Conservation (phyloP, 2,329 filamentous ascomycete species). For the Clonostachys solani region DNA sequence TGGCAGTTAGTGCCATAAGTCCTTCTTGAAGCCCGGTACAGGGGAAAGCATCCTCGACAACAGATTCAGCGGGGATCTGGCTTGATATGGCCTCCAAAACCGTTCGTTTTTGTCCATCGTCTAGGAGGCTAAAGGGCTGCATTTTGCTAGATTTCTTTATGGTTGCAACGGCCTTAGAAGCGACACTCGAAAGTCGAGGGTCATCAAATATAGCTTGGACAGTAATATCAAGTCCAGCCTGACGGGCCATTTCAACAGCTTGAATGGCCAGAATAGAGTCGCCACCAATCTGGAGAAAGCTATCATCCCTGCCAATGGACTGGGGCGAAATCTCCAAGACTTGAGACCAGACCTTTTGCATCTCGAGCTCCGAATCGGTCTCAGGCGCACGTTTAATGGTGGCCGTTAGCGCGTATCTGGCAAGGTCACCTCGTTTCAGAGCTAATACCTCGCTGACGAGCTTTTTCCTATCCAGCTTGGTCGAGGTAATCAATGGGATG, state of each 20-base stretch:
- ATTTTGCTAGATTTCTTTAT: no score
- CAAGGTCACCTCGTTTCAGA: slow-evolving; percentile 5
- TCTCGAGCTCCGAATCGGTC: slow-evolving; percentile 13
- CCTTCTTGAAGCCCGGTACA: slow-evolving; percentile 28
- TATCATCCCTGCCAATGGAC: slow-evolving; percentile 3
- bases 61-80: slow-evolving; percentile 2
- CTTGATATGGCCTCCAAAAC: no score
- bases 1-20: slow-evolving; percentile 22
- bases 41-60: slow-evolving; percentile 39
- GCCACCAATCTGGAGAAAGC: slow-evolving; percentile 7
- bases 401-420: slow-evolving; percentile 14
- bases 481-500: slow-evolving; percentile 31
- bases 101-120: not conserved
- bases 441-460: not conserved
- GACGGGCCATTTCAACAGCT: not conserved
- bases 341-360: slow-evolving; percentile 21
- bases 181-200: slow-evolving; percentile 1
- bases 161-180: not conserved
- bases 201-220: slow-evolving; percentile 13
- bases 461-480: slow-evolving; percentile 24
- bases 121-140: not conserved
- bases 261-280: slow-evolving; percentile 8
- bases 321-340: slow-evolving; percentile 1
- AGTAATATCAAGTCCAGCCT: slow-evolving; percentile 2
- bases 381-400: slow-evolving; percentile 7